These are phyloP conservation scores for Malbranchea cinnamomea DNA, from an alignment of 2,329 filamentous ascomycete species.

Conservation along the genomic window DNA sequence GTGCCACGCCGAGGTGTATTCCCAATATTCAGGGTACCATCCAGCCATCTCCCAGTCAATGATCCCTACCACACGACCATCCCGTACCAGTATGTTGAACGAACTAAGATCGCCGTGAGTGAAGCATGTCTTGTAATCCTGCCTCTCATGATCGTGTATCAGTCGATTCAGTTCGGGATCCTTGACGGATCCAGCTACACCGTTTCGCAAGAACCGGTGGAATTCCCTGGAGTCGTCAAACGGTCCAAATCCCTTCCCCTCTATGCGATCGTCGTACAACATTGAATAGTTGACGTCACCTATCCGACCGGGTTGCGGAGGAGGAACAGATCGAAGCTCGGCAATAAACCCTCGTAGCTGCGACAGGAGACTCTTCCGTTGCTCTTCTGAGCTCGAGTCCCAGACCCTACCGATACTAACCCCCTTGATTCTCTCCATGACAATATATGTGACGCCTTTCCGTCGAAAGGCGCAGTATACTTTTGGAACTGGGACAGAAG, in stretches of 20 bases:
- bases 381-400: conserved; percentile 7
- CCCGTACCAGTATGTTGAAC: conserved; percentile 14
- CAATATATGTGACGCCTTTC: conserved; percentile 28
- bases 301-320: conserved; percentile 6
- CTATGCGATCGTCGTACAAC: conserved; percentile 17
- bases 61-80: conserved; percentile 29
- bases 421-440: conserved; percentile 30
- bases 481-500: conserved; percentile 31
- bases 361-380: conserved; percentile 4
- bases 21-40: conserved; percentile 33
- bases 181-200: not conserved
- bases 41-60: conserved; percentile 31
- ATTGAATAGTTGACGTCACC: conserved; percentile 10
- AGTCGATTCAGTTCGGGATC: not conserved
- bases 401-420: conserved; percentile 12
- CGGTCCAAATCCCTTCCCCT: conserved; percentile 3
- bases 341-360: conserved; percentile 8
- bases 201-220: conserved; percentile 3
- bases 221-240: conserved; percentile 5
- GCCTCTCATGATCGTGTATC: not conserved
- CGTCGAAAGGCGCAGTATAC: conserved; percentile 31
- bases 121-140: conserved; percentile 3
- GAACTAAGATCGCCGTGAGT: conserved; percentile 11
- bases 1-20: conserved; percentile 24
- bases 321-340: conserved; percentile 10